Conservation (phyloP, 2,329 filamentous ascomycete genomes). For the Aspergillus sp. region DNA sequence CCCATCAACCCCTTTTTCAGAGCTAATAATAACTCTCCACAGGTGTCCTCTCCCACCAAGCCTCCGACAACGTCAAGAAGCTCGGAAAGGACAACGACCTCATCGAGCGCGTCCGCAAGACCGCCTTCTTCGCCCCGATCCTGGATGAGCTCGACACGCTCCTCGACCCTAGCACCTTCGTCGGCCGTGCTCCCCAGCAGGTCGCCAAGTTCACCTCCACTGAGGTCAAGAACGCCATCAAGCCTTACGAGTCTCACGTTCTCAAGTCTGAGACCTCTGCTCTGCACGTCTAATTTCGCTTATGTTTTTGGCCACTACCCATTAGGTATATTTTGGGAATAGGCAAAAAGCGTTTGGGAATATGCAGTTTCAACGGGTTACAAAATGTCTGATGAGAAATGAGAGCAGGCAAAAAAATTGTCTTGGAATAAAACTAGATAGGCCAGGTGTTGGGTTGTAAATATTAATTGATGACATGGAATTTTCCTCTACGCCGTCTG, state of each 20-base stretch:
- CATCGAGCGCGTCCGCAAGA: constrained; percentile 68
- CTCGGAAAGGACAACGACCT: constrained; percentile 76
- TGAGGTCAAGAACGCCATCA: constrained; percentile 45
- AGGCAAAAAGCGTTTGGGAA: too few relatives aligned
- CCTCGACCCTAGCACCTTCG: constrained; percentile 59
- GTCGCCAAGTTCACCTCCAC: constrained; percentile 50
- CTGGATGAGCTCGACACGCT: constrained; percentile 64
- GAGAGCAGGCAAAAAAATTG: too few relatives aligned
- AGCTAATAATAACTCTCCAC: background rate
- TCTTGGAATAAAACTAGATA: too few relatives aligned
- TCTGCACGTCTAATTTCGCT: constrained; percentile 32
- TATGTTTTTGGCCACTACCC: too few relatives aligned
- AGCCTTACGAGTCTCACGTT: constrained; percentile 40
- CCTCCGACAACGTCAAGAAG: constrained; percentile 64
- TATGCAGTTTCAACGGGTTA: too few relatives aligned
- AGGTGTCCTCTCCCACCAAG: constrained; percentile 70
- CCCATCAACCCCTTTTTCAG: too few relatives aligned
- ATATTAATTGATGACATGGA: too few relatives aligned
- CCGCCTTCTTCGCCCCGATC: constrained; percentile 69
- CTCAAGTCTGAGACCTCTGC: constrained; percentile 33
- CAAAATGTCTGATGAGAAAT: too few relatives aligned
- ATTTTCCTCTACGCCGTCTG: too few relatives aligned
- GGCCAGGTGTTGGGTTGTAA: too few relatives aligned
- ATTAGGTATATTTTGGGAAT: too few relatives aligned
- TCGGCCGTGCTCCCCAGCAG: constrained; percentile 52